These are phyloP conservation scores for Geoglossum cookeanum DNA, from an alignment of 2,329 filamentous ascomycete genomes.

Conservation along the genomic window DNA sequence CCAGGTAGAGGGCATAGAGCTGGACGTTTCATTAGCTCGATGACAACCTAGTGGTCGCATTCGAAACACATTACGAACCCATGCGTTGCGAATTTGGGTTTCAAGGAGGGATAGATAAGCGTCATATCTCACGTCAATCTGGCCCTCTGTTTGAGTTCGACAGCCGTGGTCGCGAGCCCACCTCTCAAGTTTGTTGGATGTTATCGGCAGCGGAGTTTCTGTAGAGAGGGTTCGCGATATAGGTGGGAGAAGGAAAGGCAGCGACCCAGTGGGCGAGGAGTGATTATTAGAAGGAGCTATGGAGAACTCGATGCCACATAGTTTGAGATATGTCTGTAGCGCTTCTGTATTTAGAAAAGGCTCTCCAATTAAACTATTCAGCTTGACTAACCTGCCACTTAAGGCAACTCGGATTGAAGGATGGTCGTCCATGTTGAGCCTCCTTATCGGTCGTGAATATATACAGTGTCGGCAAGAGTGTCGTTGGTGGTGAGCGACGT, in stretches of 20 bases:
- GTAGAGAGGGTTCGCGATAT: slow-evolving; percentile 16
- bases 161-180: slow-evolving; percentile 38
- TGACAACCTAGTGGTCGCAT: slow-evolving; percentile 4
- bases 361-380: slow-evolving; percentile 4
- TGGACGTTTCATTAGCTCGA: slow-evolving; percentile 15
- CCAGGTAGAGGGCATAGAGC: slow-evolving; percentile 70
- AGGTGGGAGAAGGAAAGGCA: slow-evolving; percentile 57
- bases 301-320: slow-evolving; percentile 48
- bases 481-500: slow-evolving; percentile 31
- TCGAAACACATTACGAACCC: slow-evolving; percentile 34
- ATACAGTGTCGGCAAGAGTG: slow-evolving; percentile 42
- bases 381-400: slow-evolving; percentile 68
- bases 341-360: slow-evolving; percentile 3
- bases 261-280: slow-evolving; percentile 69
- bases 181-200: slow-evolving; percentile 46
- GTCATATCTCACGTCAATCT: slow-evolving; percentile 40
- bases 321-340: slow-evolving; percentile 58
- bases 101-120: slow-evolving; percentile 66
- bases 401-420: slow-evolving; percentile 81
- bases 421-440: slow-evolving; percentile 42
- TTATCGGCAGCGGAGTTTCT: slow-evolving; percentile 28
- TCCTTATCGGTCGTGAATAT: slow-evolving; percentile 54
- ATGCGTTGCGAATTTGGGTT: slow-evolving; percentile 62
- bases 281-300: slow-evolving; percentile 69
- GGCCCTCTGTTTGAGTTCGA: slow-evolving; percentile 24